Percentiles rank a stretch among this genome's conserved stretches.
Conservation (phyloP, 495 filamentous ascomycete genomes). For the Parathielavia hyrcaniae region DNA sequence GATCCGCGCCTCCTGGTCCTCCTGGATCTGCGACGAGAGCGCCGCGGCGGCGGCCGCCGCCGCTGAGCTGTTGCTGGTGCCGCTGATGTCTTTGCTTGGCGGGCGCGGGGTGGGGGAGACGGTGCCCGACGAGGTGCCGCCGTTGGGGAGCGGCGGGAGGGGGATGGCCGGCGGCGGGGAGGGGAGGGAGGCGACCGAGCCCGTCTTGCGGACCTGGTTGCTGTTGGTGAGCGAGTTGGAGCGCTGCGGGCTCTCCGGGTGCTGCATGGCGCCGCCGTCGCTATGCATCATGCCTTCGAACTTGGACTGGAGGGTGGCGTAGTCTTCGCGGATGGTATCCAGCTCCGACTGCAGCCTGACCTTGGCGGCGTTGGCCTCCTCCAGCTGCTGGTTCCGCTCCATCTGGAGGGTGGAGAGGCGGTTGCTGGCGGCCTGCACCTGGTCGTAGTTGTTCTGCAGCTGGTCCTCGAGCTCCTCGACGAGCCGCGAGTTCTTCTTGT, state of each 20-base stretch:
- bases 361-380: slow-evolving; percentile 51
- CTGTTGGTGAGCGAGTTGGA: slow-evolving; percentile 60
- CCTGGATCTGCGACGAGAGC: slow-evolving; percentile 57
- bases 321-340: slow-evolving; percentile 56
- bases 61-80: slow-evolving; percentile 38
- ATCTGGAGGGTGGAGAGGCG: slow-evolving; percentile 62
- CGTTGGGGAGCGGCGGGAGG: slow-evolving; percentile 76
- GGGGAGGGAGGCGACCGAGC: slow-evolving; percentile 74
- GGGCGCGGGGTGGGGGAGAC: slow-evolving; percentile 54
- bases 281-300: slow-evolving; percentile 32
- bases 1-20: slow-evolving; percentile 92
- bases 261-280: slow-evolving; percentile 30
- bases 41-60: slow-evolving; percentile 39
- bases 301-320: slow-evolving; percentile 59
- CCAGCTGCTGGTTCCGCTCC: slow-evolving; percentile 57
- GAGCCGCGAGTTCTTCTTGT: slow-evolving; percentile 78
- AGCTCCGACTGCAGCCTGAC: slow-evolving; percentile 48
- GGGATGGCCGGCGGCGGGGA: slow-evolving; percentile 88
- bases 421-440: slow-evolving; percentile 78
- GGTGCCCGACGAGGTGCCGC: slow-evolving; percentile 29
- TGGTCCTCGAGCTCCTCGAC: slow-evolving; percentile 97
- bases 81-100: slow-evolving; percentile 62
- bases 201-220: slow-evolving; percentile 71
- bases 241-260: slow-evolving; percentile 47
- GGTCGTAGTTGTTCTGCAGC: slow-evolving; percentile 88